A percentile compares a stretch with the other conserved stretches of the same genome.
These are phyloP conservation scores for Fragilaria radians DNA, from an alignment of 108 stramenopile species.

Conservation along the genomic window DNA sequence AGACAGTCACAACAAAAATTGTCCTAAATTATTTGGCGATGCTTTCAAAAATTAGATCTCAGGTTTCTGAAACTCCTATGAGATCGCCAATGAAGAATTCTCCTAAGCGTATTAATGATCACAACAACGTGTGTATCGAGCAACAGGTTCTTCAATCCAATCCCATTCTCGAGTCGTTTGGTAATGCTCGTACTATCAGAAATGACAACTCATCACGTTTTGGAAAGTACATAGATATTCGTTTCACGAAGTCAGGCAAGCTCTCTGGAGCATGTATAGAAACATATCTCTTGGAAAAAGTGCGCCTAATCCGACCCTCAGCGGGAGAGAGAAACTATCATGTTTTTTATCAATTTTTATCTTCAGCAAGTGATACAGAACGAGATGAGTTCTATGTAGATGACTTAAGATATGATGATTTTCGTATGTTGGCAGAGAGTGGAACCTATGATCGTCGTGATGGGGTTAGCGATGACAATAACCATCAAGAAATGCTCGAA, in stretches of 20 bases:
- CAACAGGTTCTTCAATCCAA: constrained; percentile 43
- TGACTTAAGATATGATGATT: constrained; percentile 38
- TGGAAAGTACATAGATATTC: constrained; percentile 83
- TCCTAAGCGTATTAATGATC: constrained; percentile 17
- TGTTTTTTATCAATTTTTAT: constrained; percentile 71
- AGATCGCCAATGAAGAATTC: no score
- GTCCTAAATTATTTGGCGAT: constrained; percentile 65
- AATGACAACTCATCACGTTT: constrained; percentile 91
- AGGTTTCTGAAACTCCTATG: no score
- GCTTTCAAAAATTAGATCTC: no score
- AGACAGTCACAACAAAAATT: constrained; percentile 63
- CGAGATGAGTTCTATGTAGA: constrained; percentile 22
- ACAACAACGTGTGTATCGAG: constrained; percentile 4
- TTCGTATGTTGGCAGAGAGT: constrained; percentile 35
- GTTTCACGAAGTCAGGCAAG: constrained; percentile 22
- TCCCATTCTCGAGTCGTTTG: constrained; percentile 81
- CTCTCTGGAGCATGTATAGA: constrained; percentile 53
- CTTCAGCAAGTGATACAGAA: constrained; percentile 5
- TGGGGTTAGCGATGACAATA: constrained; percentile 65
- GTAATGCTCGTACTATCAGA: constrained; percentile 76
- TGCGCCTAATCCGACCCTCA: constrained; percentile 29
- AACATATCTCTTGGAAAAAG: constrained; percentile 74
- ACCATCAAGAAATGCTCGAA: constrained; percentile 52
- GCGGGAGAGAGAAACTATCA: constrained; percentile 66
- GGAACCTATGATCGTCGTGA: constrained; percentile 51